Base-by-base conservation (phyloP, 225 moss, liverwort and hornwort genomes). In the Takakia lepidozioides region DNA sequence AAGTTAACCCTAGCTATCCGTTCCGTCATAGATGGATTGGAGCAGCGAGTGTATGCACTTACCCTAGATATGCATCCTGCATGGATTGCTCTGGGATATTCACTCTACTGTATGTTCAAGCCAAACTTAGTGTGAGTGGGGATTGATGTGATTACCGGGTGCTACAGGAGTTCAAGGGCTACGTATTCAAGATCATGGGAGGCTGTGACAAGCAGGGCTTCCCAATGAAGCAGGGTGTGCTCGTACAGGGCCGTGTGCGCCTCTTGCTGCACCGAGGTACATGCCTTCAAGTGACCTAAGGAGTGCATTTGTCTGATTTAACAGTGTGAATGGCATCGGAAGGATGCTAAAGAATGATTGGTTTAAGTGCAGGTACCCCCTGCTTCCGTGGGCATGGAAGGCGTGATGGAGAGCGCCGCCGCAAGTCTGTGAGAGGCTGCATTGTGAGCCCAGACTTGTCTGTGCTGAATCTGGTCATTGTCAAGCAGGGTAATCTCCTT, bases 171-270 rank as follows among this genome's bases (percentile, higher is more conserved):
- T 93, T 93, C 59, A 78, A 72, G 63, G 92, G 92, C 1, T 93
- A 93, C 13, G 68, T 93, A 3, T 93, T 93, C 27, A 93, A 93
- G 83, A 93, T 93, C 36, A 88, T 72, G 93, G 92, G 93, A 25
- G 93, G 93, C 7, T 93, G 88, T 55, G 88, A 88, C 61, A 93
- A 93, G 47, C 85, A 93, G 52, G 93, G 88, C 17, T 93, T 93
- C 40, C 88, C 93, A 0, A 88, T 88, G 88, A 88, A 93, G 45
- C 86, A 88, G 65, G 93, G 93, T 52, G 88, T 93, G 4, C 56
- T 93, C 27, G 78, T 78, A n/a, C 78, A 83, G 20, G 81, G 79
- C 35, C 83, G 93, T 56, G 86, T 93, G 50, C 74, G 74, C 29
- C 73, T 93, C 27, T 55, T 93, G 25, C 86, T 88, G 93, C 88